Evolutionary conservation across 2,329 filamentous ascomycete genomes (phyloP).

Genomic region (Talaromyces rugulosus): DNA sequence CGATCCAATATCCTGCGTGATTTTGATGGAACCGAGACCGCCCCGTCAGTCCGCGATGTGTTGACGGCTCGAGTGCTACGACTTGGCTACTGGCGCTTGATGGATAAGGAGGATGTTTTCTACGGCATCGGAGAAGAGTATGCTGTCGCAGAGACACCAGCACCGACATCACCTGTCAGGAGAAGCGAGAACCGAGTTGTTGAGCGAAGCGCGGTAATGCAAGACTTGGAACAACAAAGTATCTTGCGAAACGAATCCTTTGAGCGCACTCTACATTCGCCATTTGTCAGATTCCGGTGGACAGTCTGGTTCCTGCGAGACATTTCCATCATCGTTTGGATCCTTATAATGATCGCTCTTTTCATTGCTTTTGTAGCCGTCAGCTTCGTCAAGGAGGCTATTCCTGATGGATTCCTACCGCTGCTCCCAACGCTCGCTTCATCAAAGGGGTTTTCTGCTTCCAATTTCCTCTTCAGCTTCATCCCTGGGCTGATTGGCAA

Average conservation of each 20-base stretch:
- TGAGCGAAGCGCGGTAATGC: background rate
- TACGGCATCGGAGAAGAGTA: conserved; percentile 71
- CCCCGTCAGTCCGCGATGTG: conserved; percentile 43
- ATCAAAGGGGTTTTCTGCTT: conserved; percentile 68
- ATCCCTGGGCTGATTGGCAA: conserved; percentile 56
- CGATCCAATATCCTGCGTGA: conserved; percentile 73
- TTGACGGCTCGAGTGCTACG: conserved; percentile 59
- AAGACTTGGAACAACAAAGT: conserved; percentile 36
- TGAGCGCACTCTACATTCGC: conserved; percentile 49
- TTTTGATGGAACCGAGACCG: conserved; percentile 66
- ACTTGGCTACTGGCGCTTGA: conserved; percentile 81
- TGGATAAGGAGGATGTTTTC: conserved; percentile 65
- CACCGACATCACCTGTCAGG: background rate
- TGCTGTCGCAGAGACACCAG: conserved; percentile 29
- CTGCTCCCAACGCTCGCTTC: conserved; percentile 59
- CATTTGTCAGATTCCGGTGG: conserved; percentile 59
- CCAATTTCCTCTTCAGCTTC: conserved; percentile 80
- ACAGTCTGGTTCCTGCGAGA: conserved; percentile 73
- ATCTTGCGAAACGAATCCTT: conserved; percentile 41
- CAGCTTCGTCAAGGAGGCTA: conserved; percentile 67
- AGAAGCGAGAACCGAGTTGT: background rate
- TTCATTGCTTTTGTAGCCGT: conserved; percentile 69
- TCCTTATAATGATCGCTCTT: conserved; percentile 56
- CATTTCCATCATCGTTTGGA: conserved; percentile 61
- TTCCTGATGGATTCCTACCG: conserved; percentile 69